Base-by-base conservation (phyloP, 2,329 filamentous ascomycete genomes). In the Cytospora piceae region DNA sequence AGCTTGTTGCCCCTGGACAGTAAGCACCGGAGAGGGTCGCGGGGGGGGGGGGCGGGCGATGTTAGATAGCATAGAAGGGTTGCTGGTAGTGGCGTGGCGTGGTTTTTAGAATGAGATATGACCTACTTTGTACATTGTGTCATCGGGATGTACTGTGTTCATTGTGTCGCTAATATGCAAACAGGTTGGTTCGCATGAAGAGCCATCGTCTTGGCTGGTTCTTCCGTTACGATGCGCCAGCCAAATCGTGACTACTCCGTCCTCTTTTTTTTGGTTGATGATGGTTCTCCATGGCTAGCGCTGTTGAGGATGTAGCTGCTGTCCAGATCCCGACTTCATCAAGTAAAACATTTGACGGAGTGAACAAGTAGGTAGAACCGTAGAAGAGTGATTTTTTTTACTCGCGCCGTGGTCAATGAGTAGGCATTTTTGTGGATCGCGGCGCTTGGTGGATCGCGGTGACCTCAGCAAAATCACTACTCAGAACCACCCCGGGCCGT, bases 1-100 rank as follows among this genome's bases (percentile, higher is more conserved):
- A 91, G 79, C 82, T 98, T 71, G 85, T 97, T 75, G 87, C 94
- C 63, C 95, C 95, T 52, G 95, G 95, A 70, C 93, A 96, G 86
- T 97, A 92, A 82, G 24, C 27, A 11, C 20, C 11, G 22, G n/a
- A 49, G 37, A n/a, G 15, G 5, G 27, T 53, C 7, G 20, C 20
- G 27, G 42, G 46, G 58, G 20, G 51, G 24, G 57, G 49, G 37
- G 22, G 24, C 20, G 34, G 17, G 34, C 42, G 56, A 39, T 51
- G 27, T 8, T 24, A 51, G 51, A 51, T 37, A 55, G 53, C 61
- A 55, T 37, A 63, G 11, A 55, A 22, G n/a, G 42, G 42, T 61
- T 52, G 62, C 57, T 59, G 62, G 57, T 52, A 60, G 53, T 53
- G 63, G 63, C 63, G 57, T 65, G 55, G 17, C 39, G 27, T 61